Conservation (phyloP, 306 rosid species). For the Hippophae gyantsensis region DNA sequence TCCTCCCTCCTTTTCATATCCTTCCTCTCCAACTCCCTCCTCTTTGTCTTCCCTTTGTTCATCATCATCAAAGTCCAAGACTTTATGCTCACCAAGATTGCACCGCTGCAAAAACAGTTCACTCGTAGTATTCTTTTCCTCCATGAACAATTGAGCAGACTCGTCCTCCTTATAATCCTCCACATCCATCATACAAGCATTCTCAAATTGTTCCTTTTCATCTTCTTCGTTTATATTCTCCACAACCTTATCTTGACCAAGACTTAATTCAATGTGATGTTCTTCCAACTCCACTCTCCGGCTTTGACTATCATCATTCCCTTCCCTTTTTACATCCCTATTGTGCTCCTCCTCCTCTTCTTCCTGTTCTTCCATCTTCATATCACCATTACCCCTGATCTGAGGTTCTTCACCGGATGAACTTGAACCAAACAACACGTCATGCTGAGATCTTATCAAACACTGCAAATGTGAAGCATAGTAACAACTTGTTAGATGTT, state of each 20-base stretch:
- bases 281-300: slow-evolving; percentile 38
- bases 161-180: slow-evolving; percentile 45
- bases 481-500: slow-evolving; percentile 47
- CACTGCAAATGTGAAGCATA: slow-evolving; percentile 85
- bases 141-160: slow-evolving; percentile 44
- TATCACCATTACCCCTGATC: slow-evolving; percentile 8
- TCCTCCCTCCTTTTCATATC: background rate
- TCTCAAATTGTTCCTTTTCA: slow-evolving; percentile 25
- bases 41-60: slow-evolving; percentile 24
- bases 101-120: slow-evolving; percentile 53
- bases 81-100: slow-evolving; percentile 27
- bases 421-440: slow-evolving; percentile 26
- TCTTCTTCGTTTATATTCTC: slow-evolving; percentile 7
- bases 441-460: slow-evolving; percentile 49
- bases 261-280: slow-evolving; percentile 11
- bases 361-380: slow-evolving; percentile 21
- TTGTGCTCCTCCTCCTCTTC: background rate
- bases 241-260: slow-evolving; percentile 1
- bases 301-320: slow-evolving; percentile 29
- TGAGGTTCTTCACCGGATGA: slow-evolving; percentile 18
- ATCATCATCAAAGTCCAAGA: slow-evolving; percentile 25
- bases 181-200: slow-evolving; percentile 43
- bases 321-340: slow-evolving; percentile 18
- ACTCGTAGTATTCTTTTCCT: slow-evolving; percentile 27
- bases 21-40: background rate